Conservation (phyloP, 176 grass and related monocot species). For the Cenchrus purpureus region DNA sequence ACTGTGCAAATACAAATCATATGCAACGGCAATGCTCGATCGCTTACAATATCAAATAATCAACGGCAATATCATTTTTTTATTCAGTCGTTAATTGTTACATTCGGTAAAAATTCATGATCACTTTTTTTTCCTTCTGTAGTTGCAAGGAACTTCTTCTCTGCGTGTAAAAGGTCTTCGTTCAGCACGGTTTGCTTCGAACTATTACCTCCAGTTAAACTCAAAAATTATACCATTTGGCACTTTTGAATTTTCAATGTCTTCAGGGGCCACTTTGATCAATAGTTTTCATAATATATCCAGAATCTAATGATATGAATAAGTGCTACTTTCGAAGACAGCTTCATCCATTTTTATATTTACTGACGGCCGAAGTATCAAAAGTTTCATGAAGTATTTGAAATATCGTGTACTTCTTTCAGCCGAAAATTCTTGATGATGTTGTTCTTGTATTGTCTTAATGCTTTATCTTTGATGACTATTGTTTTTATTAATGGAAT, state of each 20-base stretch:
- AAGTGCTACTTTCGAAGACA: not conserved
- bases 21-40: not conserved
- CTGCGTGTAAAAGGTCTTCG: not conserved
- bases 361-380: too few species aligned
- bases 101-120: not conserved
- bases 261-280: not conserved
- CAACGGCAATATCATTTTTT: too few species aligned
- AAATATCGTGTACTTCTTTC: too few species aligned
- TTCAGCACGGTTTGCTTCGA: not conserved
- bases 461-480: too few species aligned
- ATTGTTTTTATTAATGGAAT: too few species aligned
- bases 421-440: too few species aligned
- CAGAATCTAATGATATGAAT: not conserved
- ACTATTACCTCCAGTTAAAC: not conserved
- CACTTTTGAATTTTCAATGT: not conserved
- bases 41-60: not conserved
- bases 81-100: too few species aligned
- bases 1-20: not conserved
- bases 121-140: not conserved
- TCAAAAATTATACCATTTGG: not conserved
- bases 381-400: too few species aligned
- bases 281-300: not conserved
- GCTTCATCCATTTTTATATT: too few species aligned
- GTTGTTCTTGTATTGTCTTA: too few species aligned
- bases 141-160: not conserved